Evolutionary conservation across 148 eudicot species (phyloP).

Genomic region (Chenopodium suecicum): DNA sequence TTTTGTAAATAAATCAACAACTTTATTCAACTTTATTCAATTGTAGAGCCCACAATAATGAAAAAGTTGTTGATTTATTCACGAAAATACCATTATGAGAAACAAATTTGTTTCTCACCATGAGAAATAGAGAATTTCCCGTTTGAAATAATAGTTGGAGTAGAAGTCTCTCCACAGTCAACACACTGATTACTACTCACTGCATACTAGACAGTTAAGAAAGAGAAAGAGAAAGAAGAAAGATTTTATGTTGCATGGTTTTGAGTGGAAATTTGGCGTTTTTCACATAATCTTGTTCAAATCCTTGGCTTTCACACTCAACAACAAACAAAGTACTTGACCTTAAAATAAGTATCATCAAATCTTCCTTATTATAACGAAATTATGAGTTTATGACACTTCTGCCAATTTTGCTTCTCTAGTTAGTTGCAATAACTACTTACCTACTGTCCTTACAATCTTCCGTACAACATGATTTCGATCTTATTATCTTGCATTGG

Average conservation of each 20-base stretch:
- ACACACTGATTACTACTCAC: constrained; percentile 6
- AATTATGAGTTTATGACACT: constrained; percentile 15
- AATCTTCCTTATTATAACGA: constrained; percentile 20
- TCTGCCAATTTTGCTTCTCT: background rate
- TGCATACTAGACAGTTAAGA: background rate
- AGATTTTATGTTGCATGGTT: constrained; percentile 31
- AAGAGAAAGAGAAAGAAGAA: background rate
- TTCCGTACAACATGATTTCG: constrained; percentile 1
- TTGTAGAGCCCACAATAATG: too few species aligned
- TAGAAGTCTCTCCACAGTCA: background rate
- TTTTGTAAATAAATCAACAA: too few species aligned
- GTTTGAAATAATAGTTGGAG: background rate
- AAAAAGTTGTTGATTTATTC: too few species aligned
- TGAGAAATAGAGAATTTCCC: too few species aligned
- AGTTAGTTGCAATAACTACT: background rate
- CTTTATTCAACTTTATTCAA: too few species aligned
- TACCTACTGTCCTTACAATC: background rate
- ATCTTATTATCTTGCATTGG: background rate
- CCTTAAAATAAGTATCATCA: background rate
- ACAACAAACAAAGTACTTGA: constrained; percentile 24
- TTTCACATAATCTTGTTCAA: constrained; percentile 2
- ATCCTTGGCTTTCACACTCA: constrained; percentile 11
- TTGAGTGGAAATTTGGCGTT: constrained; percentile 34
- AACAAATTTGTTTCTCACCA: too few species aligned
- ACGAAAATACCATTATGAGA: too few species aligned